phyloP scores from a whole-genome alignment of 2,329 filamentous ascomycete species.

The Colletotrichum noveboracense region DNA sequence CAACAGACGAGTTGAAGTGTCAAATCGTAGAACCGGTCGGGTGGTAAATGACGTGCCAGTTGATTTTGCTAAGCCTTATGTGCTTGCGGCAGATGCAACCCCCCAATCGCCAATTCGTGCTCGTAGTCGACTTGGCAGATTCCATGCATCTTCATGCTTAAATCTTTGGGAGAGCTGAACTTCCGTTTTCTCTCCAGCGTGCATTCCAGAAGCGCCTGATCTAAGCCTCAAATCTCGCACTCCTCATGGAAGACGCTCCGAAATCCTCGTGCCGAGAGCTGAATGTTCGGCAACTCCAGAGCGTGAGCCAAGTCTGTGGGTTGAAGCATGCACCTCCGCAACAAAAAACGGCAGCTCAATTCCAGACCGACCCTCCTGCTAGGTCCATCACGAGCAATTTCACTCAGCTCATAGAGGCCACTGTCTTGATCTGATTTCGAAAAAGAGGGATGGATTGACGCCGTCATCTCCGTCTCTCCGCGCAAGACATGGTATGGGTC shows the following conservation, averaged over 20 bases:
- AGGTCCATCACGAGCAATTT: not conserved
- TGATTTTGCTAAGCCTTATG: not conserved
- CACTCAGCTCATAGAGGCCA: not conserved
- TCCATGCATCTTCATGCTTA: not conserved
- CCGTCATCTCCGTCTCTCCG: not conserved
- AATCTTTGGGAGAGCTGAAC: not conserved
- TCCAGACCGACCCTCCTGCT: not conserved
- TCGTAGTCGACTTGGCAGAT: not conserved
- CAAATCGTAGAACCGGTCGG: not conserved
- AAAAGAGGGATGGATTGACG: not conserved
- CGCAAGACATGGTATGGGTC: slow-evolving; percentile 1
- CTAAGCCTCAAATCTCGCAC: not conserved
- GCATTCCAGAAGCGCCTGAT: not conserved
- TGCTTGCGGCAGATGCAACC: not conserved
- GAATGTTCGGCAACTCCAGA: not conserved
- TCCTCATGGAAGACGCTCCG: not conserved
- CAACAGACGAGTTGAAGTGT: not conserved
- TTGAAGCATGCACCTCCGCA: not conserved
- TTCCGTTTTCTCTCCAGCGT: not conserved
- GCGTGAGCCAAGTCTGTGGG: not conserved
- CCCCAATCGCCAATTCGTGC: not conserved
- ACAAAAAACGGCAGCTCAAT: not conserved
- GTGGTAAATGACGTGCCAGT: not conserved
- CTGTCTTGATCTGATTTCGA: not conserved
- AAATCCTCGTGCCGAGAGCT: not conserved